A percentile compares a stretch with the other conserved stretches of the same genome.
phyloP scores from a whole-genome alignment of 2,329 filamentous ascomycete species.

The Botrytis deweyae region DNA sequence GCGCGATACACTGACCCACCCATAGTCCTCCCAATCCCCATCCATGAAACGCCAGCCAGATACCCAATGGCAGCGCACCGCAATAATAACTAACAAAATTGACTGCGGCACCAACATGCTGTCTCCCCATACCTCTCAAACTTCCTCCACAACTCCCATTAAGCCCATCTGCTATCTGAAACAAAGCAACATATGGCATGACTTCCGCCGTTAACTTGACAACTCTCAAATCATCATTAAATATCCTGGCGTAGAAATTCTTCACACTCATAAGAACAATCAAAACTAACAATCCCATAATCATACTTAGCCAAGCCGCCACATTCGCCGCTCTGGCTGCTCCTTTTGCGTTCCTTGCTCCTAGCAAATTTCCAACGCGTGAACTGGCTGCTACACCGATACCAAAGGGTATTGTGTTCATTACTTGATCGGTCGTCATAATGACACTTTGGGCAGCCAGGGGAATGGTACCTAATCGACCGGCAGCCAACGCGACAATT shows the following conservation, averaged over 20 bases:
- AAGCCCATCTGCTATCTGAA: constrained; percentile 85
- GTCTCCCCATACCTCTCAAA: constrained; percentile 78
- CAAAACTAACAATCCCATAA: constrained; percentile 67
- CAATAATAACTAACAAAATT: constrained; percentile 84
- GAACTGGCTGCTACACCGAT: constrained; percentile 78
- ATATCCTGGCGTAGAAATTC: constrained; percentile 72
- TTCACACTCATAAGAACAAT: constrained; percentile 67
- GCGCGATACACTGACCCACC: constrained; percentile 77
- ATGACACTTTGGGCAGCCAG: constrained; percentile 84
- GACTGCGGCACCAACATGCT: constrained; percentile 80
- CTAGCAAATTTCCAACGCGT: constrained; percentile 77
- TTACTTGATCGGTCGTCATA: constrained; percentile 84
- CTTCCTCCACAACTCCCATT: constrained; percentile 83
- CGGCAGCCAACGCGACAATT: constrained; percentile 81
- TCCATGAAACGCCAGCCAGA: constrained; percentile 81
- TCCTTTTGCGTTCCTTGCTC: constrained; percentile 62
- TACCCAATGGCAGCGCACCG: constrained; percentile 75
- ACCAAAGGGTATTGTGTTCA: constrained; percentile 79
- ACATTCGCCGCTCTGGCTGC: constrained; percentile 72
- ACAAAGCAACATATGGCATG: constrained; percentile 82
- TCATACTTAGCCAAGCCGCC: constrained; percentile 69
- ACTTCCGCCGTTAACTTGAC: constrained; percentile 71
- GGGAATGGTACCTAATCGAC: constrained; percentile 73
- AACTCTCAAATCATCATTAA: constrained; percentile 75
- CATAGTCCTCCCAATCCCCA: constrained; percentile 80